A percentile compares a stretch with the other conserved stretches of the same genome.
Evolutionary conservation across 2,329 filamentous ascomycete genomes (phyloP).

Genomic region (Pseudocercospora fijiensis): DNA sequence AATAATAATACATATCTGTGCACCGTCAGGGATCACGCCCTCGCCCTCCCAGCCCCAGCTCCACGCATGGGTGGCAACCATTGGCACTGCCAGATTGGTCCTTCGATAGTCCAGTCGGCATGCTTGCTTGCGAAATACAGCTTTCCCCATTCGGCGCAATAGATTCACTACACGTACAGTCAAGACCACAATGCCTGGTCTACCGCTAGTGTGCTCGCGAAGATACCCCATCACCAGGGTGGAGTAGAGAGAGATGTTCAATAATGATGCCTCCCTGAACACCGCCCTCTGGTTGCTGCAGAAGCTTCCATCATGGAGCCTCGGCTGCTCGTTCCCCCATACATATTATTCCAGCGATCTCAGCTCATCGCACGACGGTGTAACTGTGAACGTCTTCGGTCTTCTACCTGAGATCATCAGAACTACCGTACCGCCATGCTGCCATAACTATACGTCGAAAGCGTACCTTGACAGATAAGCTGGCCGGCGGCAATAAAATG

Average conservation of each 20-base stretch:
- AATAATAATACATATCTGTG: too few species aligned
- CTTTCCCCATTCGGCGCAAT: neutral
- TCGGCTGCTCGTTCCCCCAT: too few species aligned
- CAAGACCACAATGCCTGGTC: neutral
- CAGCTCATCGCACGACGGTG: neutral
- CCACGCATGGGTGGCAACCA: neutral
- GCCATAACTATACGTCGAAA: neutral
- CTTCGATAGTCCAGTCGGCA: neutral
- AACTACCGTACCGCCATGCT: neutral
- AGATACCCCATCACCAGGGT: too few species aligned
- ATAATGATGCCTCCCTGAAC: neutral
- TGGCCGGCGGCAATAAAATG: neutral
- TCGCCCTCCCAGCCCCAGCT: neutral
- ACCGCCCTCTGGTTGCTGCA: neutral
- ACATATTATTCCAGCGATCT: too few species aligned
- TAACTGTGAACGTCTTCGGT: neutral
- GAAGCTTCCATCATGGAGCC: neutral
- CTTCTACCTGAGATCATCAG: too few species aligned
- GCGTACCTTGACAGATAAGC: neutral
- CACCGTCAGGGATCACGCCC: neutral
- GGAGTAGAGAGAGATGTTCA: neutral
- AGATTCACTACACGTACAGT: neutral
- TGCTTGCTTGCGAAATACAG: constrained; percentile 8
- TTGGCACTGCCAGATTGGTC: constrained; percentile 7
- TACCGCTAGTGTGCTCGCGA: neutral